A percentile compares a stretch with the other conserved stretches of the same genome.
phyloP scores from a whole-genome alignment of 768 basidiomycete species.

The Russula ochroleuca region DNA sequence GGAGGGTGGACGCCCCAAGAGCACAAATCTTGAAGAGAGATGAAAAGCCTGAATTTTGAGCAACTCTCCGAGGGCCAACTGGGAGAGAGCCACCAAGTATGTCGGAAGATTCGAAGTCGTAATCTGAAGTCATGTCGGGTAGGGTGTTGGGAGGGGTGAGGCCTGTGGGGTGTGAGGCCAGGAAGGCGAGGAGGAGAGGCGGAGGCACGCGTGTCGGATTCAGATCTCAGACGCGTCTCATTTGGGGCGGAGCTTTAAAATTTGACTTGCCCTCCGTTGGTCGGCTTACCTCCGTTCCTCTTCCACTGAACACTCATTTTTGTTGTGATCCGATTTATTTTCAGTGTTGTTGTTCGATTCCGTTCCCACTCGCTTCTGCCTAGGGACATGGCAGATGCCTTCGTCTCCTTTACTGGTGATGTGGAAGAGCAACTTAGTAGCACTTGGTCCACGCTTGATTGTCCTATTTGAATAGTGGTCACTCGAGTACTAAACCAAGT shows the following conservation, averaged over 20 bases:
- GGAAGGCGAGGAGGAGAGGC: neutral
- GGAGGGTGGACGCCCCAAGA: conserved; percentile 18
- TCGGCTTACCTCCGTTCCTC: neutral
- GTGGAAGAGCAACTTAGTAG: conserved; percentile 53
- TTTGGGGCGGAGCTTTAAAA: conserved; percentile 23
- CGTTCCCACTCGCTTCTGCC: conserved; percentile 62
- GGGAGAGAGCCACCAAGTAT: conserved; percentile 56
- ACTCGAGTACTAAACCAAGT: conserved; percentile 77
- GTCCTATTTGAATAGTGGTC: conserved; percentile 48
- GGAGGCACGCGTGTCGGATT: conserved; percentile 13
- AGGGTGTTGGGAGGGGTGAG: conserved; percentile 28
- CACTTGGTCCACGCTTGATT: conserved; percentile 77
- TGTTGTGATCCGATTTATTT: conserved; percentile 13
- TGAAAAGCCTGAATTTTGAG: conserved; percentile 19
- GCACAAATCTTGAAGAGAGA: conserved; percentile 24
- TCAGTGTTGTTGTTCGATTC: conserved; percentile 22
- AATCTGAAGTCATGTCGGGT: conserved; percentile 46
- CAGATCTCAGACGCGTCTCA: neutral
- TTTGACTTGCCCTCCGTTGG: neutral
- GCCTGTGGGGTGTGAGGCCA: neutral
- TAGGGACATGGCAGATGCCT: conserved; percentile 75
- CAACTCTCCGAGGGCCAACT: conserved; percentile 29
- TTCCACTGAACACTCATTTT: neutral
- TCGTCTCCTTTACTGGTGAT: conserved; percentile 70
- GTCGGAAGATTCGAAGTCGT: conserved; percentile 55